Percentiles rank a stretch among this genome's conserved stretches.
phyloP scores from a whole-genome alignment of 345 rosid species.

The Brassica incana region DNA sequence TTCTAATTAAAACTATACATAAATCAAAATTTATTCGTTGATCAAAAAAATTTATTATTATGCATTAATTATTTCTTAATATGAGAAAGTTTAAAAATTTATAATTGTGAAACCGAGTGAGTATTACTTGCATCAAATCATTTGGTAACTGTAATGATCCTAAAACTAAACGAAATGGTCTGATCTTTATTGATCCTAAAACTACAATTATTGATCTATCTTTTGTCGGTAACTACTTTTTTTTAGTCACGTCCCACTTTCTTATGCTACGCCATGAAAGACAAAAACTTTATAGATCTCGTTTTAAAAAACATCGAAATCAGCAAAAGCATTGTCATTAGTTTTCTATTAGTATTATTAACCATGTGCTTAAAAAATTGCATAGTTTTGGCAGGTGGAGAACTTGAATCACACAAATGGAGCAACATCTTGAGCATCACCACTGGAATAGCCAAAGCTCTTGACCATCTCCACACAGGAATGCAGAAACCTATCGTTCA shows the following conservation, averaged over 20 bases:
- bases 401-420: slow-evolving; percentile 60
- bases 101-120: too few species aligned
- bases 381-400: slow-evolving; percentile 52
- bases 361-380: background rate
- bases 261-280: slow-evolving; percentile 4
- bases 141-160: background rate
- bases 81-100: too few species aligned
- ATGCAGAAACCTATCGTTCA: slow-evolving; percentile 61
- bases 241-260: slow-evolving; percentile 28
- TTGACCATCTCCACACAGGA: slow-evolving; percentile 79
- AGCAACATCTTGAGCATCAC: slow-evolving; percentile 53
- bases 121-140: background rate
- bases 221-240: slow-evolving; percentile 38
- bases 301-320: slow-evolving; percentile 15
- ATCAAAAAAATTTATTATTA: too few species aligned
- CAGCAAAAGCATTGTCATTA: background rate
- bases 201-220: slow-evolving; percentile 29
- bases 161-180: background rate
- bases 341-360: background rate
- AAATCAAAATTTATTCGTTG: too few species aligned
- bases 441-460: slow-evolving; percentile 63
- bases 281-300: slow-evolving; percentile 31
- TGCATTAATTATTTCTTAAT: too few species aligned
- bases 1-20: too few species aligned
- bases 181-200: background rate